Conservation (phyloP, 2,329 filamentous ascomycete genomes). For the Sclerotinia minor region DNA sequence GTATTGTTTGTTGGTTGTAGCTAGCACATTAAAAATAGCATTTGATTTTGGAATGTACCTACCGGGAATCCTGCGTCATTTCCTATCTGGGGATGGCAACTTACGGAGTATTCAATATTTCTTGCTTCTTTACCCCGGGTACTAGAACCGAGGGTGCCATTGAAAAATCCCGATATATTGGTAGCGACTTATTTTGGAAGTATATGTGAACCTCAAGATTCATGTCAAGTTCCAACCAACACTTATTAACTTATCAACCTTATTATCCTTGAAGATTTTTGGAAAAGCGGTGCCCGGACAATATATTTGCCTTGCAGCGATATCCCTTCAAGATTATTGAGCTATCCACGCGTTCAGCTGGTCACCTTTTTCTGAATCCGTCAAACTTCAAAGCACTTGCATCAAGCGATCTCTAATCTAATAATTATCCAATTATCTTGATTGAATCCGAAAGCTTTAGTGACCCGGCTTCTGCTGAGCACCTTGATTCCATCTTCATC, state of each 20-base stretch:
- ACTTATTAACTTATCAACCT: no score
- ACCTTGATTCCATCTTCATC: not conserved
- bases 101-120: not conserved
- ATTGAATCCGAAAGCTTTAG: not conserved
- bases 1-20: not conserved
- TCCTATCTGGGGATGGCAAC: not conserved
- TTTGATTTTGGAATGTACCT: constrained; percentile 2
- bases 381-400: constrained; percentile 16
- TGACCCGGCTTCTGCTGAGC: not conserved
- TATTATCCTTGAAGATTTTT: not conserved
- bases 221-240: not conserved
- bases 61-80: not conserved
- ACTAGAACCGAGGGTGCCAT: not conserved
- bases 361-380: not conserved
- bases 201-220: constrained; percentile 4
- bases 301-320: not conserved
- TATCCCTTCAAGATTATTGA: not conserved
- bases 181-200: constrained; percentile 16
- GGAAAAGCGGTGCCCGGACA: not conserved
- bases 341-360: not conserved
- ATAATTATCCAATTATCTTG: not conserved
- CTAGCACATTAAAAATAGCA: constrained; percentile 1
- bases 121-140: not conserved
- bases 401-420: not conserved
- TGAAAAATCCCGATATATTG: not conserved